Base-by-base conservation (phyloP, 2,329 filamentous ascomycete genomes). In the Pseudocercospora fuligena region DNA sequence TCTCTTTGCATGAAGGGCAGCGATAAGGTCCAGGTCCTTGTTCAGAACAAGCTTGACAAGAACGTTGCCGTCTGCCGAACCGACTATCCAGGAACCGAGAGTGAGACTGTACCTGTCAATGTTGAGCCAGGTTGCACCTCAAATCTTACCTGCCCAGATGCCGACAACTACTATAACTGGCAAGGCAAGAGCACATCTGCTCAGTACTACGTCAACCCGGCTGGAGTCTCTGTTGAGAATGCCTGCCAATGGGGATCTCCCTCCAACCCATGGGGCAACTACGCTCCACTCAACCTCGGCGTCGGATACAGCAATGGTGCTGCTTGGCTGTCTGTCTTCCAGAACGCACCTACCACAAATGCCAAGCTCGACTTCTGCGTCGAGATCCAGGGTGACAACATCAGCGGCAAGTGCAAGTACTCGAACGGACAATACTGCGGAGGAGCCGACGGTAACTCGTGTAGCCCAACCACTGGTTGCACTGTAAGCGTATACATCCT, bases 191-290 rank as follows among this genome's bases (percentile, higher is more conserved):
- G 82, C 60, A 98, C 95, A 61, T 94, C 92, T 57, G 94, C 94
- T 53, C 95, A 98, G 82, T 98, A 97, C 87, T 99, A 99, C 79
- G 87, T 98, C 81, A 98, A 98, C 87, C 91, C 91, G 74, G 86
- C 88, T 73, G 93, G 93, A 67, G 83, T 91, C 61, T 74, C 81
- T 19, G 82, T 88, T 66, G 78, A 88, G 71, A 81, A 94, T 12
- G 92, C 88, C 60, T 99, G 95, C 82, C 81, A 86, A 66, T 98
- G 95, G 95, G 83, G 87, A 60, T 84, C 84, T 21, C 83, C 88
- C 66, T 89, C 79, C 63, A 76, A 82, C 66, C 81, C 84, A 69
- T 79, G 84, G 65, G 89, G 95, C 72, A 97, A 99, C 87, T 97
- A 87, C 86, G 90, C 95, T 57, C 94, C 95, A 31, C 82, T 93